Evolutionary conservation across 306 rosid species (phyloP).

Genomic region (Quercus agrifolia): DNA sequence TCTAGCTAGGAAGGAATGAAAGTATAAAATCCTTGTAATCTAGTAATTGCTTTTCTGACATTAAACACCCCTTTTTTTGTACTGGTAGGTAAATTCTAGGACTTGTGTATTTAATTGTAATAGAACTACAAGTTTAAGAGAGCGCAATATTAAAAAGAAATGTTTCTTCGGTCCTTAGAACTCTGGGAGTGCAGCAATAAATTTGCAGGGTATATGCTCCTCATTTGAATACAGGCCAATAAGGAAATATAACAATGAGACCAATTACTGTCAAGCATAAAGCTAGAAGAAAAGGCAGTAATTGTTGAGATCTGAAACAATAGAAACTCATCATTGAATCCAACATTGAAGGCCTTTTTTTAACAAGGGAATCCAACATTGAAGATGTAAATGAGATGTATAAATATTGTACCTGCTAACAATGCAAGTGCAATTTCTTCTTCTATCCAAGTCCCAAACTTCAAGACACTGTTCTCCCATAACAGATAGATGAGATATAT

Average conservation of each 20-base stretch:
- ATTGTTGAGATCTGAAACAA: background rate
- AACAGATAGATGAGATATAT: constrained; percentile 39
- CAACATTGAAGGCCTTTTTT: background rate
- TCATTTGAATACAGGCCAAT: no score
- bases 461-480: constrained; percentile 44
- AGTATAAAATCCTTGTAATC: background rate
- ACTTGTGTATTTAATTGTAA: no score
- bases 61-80: background rate
- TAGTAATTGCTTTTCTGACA: background rate
- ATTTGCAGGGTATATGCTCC: no score
- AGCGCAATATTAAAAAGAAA: no score
- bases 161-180: no score
- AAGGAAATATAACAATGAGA: no score
- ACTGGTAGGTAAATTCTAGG: background rate
- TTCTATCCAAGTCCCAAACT: background rate
- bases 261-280: background rate
- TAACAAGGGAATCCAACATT: background rate
- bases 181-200: no score
- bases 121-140: background rate
- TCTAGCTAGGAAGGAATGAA: background rate
- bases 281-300: background rate
- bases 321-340: background rate
- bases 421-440: constrained; percentile 7
- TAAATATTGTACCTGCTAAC: constrained; percentile 12
- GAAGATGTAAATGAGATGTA: background rate